These are phyloP conservation scores for Novakomyces olei DNA, from an alignment of 805 yeast genomes.

Conservation along the genomic window DNA sequence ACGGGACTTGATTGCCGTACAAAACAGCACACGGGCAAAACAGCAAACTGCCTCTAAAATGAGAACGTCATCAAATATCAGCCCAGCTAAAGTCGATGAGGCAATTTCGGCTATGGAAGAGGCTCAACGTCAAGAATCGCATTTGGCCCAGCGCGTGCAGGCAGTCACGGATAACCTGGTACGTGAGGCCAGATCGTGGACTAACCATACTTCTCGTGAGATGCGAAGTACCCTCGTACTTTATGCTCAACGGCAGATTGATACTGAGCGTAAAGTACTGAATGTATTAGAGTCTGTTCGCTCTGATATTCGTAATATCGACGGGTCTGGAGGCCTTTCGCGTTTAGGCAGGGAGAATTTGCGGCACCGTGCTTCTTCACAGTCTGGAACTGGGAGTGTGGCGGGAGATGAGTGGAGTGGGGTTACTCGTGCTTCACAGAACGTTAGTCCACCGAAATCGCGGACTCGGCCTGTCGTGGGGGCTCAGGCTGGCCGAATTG, in stretches of 20 bases:
- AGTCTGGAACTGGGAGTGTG: too few relatives aligned
- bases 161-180: slow-evolving; percentile 72
- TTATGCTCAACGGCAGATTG: slow-evolving; percentile 49
- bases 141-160: slow-evolving; percentile 51
- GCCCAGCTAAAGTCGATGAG: slow-evolving; percentile 77
- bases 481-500: too few relatives aligned
- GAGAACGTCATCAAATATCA: slow-evolving; percentile 49
- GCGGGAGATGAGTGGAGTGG: too few relatives aligned
- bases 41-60: slow-evolving; percentile 49
- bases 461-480: too few relatives aligned
- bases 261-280: slow-evolving; percentile 63
- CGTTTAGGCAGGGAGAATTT: slow-evolving; percentile 51
- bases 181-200: slow-evolving; percentile 41
- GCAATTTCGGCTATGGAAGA: slow-evolving; percentile 60
- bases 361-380: too few relatives aligned
- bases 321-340: slow-evolving; percentile 57
- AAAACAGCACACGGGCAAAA: slow-evolving; percentile 43
- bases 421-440: too few relatives aligned
- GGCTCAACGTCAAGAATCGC: slow-evolving; percentile 56
- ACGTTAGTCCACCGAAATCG: too few relatives aligned
- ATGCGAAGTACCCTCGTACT: slow-evolving; percentile 33
- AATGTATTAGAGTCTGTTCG: slow-evolving; percentile 50
- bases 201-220: slow-evolving; percentile 34
- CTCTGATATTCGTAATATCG: slow-evolving; percentile 50
- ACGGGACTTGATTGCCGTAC: slow-evolving; percentile 71